Conservation (phyloP, 1,284 basidiomycete species). For the Ceratobasidium sp. region DNA sequence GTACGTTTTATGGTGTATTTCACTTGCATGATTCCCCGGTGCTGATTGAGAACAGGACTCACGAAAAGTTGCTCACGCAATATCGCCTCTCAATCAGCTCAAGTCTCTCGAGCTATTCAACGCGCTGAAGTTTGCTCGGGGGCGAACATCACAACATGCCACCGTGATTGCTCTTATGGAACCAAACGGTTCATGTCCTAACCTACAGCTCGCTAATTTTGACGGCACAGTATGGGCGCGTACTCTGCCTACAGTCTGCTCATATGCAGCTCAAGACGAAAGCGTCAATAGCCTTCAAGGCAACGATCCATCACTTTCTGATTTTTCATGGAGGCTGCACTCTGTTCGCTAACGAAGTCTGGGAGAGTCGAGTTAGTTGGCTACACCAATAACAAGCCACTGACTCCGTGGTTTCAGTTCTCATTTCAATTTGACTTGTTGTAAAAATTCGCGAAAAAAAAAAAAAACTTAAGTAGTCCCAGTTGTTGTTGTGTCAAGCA, state of each 20-base stretch:
- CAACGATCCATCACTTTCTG: neutral
- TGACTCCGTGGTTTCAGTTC: too few species aligned
- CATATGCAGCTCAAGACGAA: neutral
- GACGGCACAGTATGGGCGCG: conserved; percentile 25
- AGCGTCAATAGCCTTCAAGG: neutral
- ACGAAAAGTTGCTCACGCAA: neutral
- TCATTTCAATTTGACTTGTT: neutral
- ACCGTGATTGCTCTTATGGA: neutral
- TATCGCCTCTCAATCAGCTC: neutral
- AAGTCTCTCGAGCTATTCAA: conserved; percentile 25
- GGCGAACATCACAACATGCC: neutral
- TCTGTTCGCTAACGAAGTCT: neutral
- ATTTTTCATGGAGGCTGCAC: conserved; percentile 14
- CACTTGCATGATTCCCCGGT: neutral
- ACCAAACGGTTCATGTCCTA: conserved; percentile 6
- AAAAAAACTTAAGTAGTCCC: too few species aligned
- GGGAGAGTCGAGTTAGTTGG: too few species aligned
- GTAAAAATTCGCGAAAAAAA: too few species aligned
- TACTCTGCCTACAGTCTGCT: too few species aligned
- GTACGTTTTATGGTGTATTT: neutral
- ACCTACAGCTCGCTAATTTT: conserved; percentile 9
- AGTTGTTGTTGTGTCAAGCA: too few species aligned
- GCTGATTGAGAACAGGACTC: neutral
- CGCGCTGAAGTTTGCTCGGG: neutral
- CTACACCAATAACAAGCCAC: too few species aligned